Evolutionary conservation across 108 stramenopile species (phyloP).

Genomic region (Nitzschia putrida): DNA sequence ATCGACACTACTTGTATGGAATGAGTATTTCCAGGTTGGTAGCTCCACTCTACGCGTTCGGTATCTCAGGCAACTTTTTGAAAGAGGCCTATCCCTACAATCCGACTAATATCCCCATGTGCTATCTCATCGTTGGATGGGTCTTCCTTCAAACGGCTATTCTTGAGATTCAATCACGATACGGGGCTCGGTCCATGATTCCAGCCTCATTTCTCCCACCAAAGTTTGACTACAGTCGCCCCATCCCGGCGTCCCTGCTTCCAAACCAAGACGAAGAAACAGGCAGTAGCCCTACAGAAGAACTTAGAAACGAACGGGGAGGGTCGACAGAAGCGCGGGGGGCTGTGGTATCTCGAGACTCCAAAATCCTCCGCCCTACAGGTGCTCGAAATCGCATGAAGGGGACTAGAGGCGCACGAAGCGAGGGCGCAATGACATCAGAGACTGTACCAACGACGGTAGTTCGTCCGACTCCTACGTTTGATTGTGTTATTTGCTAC

Average conservation of each 20-base stretch:
- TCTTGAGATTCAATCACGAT: conserved; percentile 75
- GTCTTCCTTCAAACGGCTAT: conserved; percentile 80
- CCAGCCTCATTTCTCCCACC: conserved; percentile 89
- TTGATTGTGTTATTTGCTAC: conserved; percentile 94
- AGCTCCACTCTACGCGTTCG: conserved; percentile 93
- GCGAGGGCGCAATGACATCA: conserved; percentile 30
- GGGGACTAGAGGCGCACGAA: conserved; percentile 22
- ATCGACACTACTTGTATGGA: conserved; percentile 82
- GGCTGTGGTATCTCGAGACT: conserved; percentile 6
- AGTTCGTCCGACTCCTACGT: conserved; percentile 7
- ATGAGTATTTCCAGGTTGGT: conserved; percentile 85
- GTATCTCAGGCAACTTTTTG: conserved; percentile 82
- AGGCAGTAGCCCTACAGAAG: conserved; percentile 11
- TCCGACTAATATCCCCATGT: conserved; percentile 57
- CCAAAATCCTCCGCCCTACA: conserved; percentile 25
- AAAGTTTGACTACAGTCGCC: conserved; percentile 92
- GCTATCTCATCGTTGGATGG: conserved; percentile 81
- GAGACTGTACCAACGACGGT: conserved; percentile 21
- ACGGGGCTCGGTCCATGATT: conserved; percentile 92
- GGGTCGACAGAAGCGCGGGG: conserved; percentile 7
- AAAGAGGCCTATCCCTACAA: conserved; percentile 79
- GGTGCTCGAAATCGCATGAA: conserved; percentile 61
- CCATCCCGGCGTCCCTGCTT: conserved; percentile 76
- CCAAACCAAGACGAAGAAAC: conserved; percentile 14
- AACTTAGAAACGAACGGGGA: conserved; percentile 18